Conservation (phyloP, 345 rosid species). For the Garcia nutans region DNA sequence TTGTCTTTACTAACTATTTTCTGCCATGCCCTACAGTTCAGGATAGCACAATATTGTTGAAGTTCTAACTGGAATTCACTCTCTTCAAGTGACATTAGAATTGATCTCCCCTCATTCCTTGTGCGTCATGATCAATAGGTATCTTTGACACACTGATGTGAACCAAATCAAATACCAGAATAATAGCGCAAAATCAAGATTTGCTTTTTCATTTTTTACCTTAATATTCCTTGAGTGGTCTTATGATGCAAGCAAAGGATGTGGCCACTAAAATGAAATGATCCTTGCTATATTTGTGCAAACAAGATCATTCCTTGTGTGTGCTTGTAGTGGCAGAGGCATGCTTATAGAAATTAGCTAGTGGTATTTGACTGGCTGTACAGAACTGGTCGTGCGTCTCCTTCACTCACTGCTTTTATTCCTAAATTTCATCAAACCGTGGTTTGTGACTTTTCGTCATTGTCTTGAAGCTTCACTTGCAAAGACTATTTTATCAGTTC, state of each 20-base stretch:
- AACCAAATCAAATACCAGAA: neutral
- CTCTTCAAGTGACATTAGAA: slow-evolving; percentile 1
- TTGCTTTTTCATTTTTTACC: neutral
- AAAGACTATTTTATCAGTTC: too few relatives aligned
- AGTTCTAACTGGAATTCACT: slow-evolving; percentile 18
- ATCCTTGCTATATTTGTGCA: neutral
- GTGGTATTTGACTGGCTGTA: neutral
- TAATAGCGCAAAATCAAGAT: neutral
- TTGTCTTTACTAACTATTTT: neutral
- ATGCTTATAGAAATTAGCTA: neutral
- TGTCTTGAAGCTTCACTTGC: neutral
- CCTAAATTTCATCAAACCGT: neutral
- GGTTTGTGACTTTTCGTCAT: neutral
- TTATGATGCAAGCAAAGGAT: neutral
- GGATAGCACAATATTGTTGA: neutral
- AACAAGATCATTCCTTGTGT: neutral
- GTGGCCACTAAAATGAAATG: neutral
- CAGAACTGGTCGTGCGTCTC: neutral
- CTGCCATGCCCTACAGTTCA: neutral
- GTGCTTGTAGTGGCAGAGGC: neutral
- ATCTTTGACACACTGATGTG: neutral
- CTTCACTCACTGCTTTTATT: neutral
- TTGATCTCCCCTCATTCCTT: neutral
- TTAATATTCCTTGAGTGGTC: neutral
- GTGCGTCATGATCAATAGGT: neutral